Base-by-base conservation (phyloP, 257 asterid species). In the Eustoma russellianum region DNA sequence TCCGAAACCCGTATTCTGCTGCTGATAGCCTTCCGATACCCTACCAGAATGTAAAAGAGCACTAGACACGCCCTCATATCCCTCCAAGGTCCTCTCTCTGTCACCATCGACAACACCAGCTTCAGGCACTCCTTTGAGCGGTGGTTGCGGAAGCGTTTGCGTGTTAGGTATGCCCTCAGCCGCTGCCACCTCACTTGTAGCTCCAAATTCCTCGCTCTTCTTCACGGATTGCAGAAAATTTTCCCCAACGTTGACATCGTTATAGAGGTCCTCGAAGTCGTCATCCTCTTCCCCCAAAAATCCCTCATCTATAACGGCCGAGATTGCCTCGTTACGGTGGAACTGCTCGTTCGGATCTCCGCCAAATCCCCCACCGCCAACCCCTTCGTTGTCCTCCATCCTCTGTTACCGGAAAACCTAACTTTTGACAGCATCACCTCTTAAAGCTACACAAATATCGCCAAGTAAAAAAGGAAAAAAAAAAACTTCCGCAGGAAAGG, bases 191-290 rank as follows among this genome's bases (percentile, higher is more conserved):
- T 83, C 83, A 63, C 71, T 71, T 18, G 46, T 62, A 13, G 63
- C 64, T 60, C 57, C 71, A 16, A 62, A 53, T 57, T 86, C 95
- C 67, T 81, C 83, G 57, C 57, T 82, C 62, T 74, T 77, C 41
- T 79, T 69, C 60, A 82, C 62, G 9, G 93, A 76, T 64, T 81
- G 94, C 60, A 82, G 69, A 72, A 92, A 88, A 53, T 81, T 74
- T 76, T 88, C 98, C 28, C 97, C 97, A 34, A 92, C 94, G 50
- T 92, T 92, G 45, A 92, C 98, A 66, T 92, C 98, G 52, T 85
- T 88, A 61, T 92, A 92, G 15, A 92, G 94, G 63, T 92, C 98
- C 61, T 92, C 98, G 28, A 82, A 92, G 53, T 92, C 97, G 53
- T 92, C 97, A 55, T 85, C 80, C 41, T 90, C 97, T 19, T 89